phyloP scores from a whole-genome alignment of 2,329 filamentous ascomycete species.

The Epichloe amarillans region DNA sequence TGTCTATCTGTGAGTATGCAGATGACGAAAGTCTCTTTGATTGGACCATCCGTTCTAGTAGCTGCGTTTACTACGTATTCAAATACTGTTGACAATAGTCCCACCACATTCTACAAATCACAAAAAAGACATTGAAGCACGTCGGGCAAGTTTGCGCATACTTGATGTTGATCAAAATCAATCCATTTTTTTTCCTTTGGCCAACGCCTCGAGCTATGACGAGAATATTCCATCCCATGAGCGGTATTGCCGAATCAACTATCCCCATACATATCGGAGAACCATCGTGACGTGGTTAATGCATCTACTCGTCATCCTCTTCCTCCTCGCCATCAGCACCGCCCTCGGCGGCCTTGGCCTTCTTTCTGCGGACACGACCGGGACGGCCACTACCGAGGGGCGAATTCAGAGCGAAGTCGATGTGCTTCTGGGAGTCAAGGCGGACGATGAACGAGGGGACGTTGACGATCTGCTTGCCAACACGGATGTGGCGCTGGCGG shows the following conservation, averaged over 20 bases:
- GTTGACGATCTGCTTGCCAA: slow-evolving; percentile 99
- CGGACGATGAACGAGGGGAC: slow-evolving; percentile 98
- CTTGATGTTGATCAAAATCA: slow-evolving; percentile 21
- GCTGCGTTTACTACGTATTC: no score
- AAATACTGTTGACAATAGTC: no score
- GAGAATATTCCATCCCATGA: slow-evolving; percentile 26
- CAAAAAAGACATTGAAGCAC: background rate
- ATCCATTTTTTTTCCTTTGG: slow-evolving; percentile 33
- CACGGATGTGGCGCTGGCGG: slow-evolving; percentile 98
- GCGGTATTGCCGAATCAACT: slow-evolving; percentile 21
- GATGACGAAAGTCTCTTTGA: no score
- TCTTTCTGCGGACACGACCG: slow-evolving; percentile 98
- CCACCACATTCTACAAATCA: background rate
- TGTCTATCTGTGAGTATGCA: no score
- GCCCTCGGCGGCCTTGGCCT: slow-evolving; percentile 90
- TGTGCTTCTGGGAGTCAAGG: slow-evolving; percentile 99
- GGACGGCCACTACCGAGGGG: slow-evolving; percentile 95
- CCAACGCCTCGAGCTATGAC: slow-evolving; percentile 40
- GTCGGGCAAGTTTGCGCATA: background rate
- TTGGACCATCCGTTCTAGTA: no score
- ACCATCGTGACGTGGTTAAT: slow-evolving; percentile 18
- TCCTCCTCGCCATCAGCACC: slow-evolving; percentile 68
- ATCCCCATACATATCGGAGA: slow-evolving; percentile 16
- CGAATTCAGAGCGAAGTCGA: slow-evolving; percentile 95
- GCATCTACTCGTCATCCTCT: slow-evolving; percentile 65